Conservation (phyloP, 306 rosid genomes). For the Senna siamea region DNA sequence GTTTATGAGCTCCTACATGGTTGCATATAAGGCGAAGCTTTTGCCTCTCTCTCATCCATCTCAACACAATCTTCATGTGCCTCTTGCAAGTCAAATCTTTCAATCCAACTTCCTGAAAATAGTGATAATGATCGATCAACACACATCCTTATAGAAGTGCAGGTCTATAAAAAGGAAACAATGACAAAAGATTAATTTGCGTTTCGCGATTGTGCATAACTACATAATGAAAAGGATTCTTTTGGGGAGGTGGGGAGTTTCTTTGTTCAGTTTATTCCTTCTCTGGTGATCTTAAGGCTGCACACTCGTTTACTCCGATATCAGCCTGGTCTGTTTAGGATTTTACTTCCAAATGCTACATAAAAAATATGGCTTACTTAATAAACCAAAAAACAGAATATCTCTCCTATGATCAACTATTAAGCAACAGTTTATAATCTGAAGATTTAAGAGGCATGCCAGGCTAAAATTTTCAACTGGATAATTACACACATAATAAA, state of each 20-base stretch:
- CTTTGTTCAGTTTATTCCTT: neutral
- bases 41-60: constrained; percentile 96
- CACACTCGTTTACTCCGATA: too few species aligned
- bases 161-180: constrained; percentile 2
- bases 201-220: neutral
- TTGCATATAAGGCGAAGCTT: constrained; percentile 81
- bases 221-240: neutral
- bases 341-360: neutral
- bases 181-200: too few species aligned
- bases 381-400: neutral
- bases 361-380: too few species aligned
- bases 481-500: neutral
- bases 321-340: too few species aligned
- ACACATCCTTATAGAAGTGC: neutral
- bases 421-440: neutral
- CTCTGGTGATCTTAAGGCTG: too few species aligned
- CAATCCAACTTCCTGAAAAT: constrained; percentile 72
- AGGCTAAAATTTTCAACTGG: neutral
- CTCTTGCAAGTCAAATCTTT: constrained; percentile 82
- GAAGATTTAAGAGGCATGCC: neutral
- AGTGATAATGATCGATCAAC: neutral
- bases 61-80: constrained; percentile 83
- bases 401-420: neutral
- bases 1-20: constrained; percentile 80
- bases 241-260: neutral